These are phyloP conservation scores for Uronychia binucleata DNA, from an alignment of 73 alveolate species.

Conservation along the genomic window DNA sequence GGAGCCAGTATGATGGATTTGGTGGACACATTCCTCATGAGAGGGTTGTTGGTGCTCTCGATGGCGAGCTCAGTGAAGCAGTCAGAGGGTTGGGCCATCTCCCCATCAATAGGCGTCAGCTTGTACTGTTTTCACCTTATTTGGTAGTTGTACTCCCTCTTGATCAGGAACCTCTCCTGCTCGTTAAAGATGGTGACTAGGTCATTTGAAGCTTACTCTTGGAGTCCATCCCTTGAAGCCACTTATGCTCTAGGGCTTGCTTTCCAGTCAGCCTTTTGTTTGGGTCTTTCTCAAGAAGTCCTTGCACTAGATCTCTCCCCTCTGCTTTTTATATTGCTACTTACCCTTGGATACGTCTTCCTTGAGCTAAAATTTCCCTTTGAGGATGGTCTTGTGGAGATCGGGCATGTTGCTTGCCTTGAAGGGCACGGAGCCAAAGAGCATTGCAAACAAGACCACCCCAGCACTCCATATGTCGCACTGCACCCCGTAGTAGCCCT, in stretches of 20 bases:
- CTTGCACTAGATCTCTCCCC: neutral
- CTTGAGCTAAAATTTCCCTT: too few relatives aligned
- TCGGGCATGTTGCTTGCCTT: slow-evolving; percentile 58
- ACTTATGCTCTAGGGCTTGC: slow-evolving; percentile 64
- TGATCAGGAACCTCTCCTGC: slow-evolving; percentile 38
- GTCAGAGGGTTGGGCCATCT: slow-evolving; percentile 50
- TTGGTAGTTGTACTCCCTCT: slow-evolving; percentile 33
- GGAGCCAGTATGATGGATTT: slow-evolving; percentile 79
- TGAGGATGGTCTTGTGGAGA: slow-evolving; percentile 63
- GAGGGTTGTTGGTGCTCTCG: slow-evolving; percentile 53
- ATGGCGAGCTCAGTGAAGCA: slow-evolving; percentile 67
- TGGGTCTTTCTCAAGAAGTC: slow-evolving; percentile 54
- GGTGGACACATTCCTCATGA: slow-evolving; percentile 37
- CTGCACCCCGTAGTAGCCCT: slow-evolving; percentile 44
- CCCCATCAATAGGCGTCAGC: too few relatives aligned
- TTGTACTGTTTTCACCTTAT: slow-evolving; percentile 32
- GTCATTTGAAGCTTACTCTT: too few relatives aligned
- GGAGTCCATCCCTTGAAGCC: too few relatives aligned
- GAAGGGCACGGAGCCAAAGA: slow-evolving; percentile 45
- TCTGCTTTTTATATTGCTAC: too few relatives aligned
- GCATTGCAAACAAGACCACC: slow-evolving; percentile 42
- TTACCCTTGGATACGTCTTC: too few relatives aligned
- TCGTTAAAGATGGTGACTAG: too few relatives aligned
- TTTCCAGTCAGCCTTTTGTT: slow-evolving; percentile 66
- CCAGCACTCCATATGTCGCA: slow-evolving; percentile 65